These are phyloP conservation scores for Carex parvula DNA, from an alignment of 176 grass and related monocot species.

Conservation along the genomic window DNA sequence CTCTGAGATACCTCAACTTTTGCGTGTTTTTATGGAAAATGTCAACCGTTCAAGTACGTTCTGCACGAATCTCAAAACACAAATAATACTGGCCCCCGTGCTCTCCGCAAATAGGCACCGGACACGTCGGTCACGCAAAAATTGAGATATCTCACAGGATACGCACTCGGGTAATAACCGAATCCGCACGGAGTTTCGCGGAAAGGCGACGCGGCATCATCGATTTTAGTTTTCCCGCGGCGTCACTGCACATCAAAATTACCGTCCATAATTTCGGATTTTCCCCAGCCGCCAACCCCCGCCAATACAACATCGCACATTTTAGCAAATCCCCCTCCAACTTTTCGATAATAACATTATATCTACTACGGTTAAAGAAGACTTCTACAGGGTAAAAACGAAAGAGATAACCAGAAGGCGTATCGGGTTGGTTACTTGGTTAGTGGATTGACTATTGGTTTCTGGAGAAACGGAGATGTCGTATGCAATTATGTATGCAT, in stretches of 20 bases:
- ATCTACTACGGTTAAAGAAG: too few relatives aligned
- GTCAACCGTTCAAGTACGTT: too few relatives aligned
- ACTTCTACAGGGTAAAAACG: too few relatives aligned
- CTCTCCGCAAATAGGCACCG: too few relatives aligned
- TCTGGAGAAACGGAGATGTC: background rate
- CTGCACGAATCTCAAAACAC: too few relatives aligned
- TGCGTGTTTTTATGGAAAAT: too few relatives aligned
- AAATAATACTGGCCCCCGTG: too few relatives aligned
- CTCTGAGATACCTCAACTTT: too few relatives aligned
- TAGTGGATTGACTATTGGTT: conserved; percentile 5
- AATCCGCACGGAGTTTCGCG: background rate
- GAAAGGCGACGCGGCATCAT: background rate
- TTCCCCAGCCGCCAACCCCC: background rate
- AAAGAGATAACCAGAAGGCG: background rate
- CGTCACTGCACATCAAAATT: background rate
- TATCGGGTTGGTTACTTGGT: background rate
- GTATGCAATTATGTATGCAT: background rate
- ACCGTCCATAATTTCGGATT: background rate
- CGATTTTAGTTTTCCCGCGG: conserved; percentile 7
- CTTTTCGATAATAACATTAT: background rate
- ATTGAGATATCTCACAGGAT: too few relatives aligned
- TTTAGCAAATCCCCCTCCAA: background rate
- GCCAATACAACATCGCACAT: background rate
- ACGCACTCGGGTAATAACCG: background rate
- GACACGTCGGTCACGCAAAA: too few relatives aligned